Base-by-base conservation (phyloP, 75 land plant genomes). In the Larix kaempferi region DNA sequence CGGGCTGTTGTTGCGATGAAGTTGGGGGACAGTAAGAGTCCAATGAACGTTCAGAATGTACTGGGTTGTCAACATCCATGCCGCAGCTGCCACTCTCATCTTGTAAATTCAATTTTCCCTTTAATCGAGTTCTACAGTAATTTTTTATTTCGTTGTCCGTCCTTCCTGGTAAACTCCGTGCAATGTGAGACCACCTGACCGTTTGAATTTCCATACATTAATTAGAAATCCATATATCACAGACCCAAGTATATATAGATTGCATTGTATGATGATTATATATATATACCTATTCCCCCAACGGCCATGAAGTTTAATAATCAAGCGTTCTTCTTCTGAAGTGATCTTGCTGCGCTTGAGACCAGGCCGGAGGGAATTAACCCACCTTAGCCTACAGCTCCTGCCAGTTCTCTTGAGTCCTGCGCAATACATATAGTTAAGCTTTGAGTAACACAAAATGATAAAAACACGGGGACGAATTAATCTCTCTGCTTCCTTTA, bases 311-410 rank as follows among this genome's bases (percentile, higher is more conserved):
- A 88, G 83, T 1, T 77, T 78, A 60, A 89, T 77, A 56, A 89
- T 89, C 35, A 77, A 62, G 22, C 87, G 83, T 82, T 89, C 91
- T 56, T 89, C 91, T 21, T 87, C 87, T 0, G 87, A 78, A 5
- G 91, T 25, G 37, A 87, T 84, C 27, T 89, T 76, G 5, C 89
- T 85, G 74, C 87, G 87, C 83, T 84, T 89, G 44, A 89, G 85
- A 72, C 80, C 81, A 3, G 89, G 89, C 12, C 88, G 86, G 72
- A 89, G 80, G 52, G 84, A 89, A 59, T 89, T 89, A 10, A 89
- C 84, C 91, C 91, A 89, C n/a, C 91, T 84, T 27, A 89, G 87
- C 8, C 91, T 81, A 76, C 91, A 89, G 77, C 91, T 89, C 78
- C 88, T 89, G 56, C 91, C 91, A 63, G 87, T 87, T 60, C 91